Percentiles rank a stretch among this genome's conserved stretches.
Evolutionary conservation across 2,329 filamentous ascomycete genomes (phyloP).

Genomic region (Diaporthe eres): DNA sequence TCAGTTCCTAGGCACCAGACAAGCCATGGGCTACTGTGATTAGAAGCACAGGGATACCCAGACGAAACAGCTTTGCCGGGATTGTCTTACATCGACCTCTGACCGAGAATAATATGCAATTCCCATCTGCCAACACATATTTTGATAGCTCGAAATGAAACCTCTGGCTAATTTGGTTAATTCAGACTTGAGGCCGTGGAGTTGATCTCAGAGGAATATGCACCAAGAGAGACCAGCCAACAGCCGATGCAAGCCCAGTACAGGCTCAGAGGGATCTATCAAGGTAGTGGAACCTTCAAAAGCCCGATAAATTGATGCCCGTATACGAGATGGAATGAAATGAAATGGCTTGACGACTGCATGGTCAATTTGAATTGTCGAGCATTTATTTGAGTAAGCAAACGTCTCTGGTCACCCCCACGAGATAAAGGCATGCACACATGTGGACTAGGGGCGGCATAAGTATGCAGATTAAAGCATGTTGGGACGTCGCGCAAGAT

Average conservation of each 20-base stretch:
- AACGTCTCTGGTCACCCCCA: background rate
- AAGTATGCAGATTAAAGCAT: background rate
- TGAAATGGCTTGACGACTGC: background rate
- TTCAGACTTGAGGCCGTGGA: background rate
- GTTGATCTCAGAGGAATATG: background rate
- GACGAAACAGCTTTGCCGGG: constrained; percentile 1
- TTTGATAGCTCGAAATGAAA: background rate
- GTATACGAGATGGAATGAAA: background rate
- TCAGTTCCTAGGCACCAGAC: background rate
- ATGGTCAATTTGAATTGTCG: background rate
- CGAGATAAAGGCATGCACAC: background rate
- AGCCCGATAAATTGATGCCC: background rate
- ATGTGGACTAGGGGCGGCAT: background rate
- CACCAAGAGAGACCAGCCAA: background rate
- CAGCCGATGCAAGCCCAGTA: background rate
- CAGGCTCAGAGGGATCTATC: background rate
- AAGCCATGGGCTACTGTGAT: background rate
- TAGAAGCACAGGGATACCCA: background rate
- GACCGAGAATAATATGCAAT: background rate
- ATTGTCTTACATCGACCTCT: background rate
- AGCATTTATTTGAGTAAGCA: background rate
- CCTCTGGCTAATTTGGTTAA: background rate
- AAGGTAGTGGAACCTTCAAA: background rate
- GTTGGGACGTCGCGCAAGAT: background rate
- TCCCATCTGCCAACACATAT: background rate